A percentile compares a stretch with the other conserved stretches of the same genome.
Conservation (phyloP, 306 rosid genomes). For the Corylus heterophylla region DNA sequence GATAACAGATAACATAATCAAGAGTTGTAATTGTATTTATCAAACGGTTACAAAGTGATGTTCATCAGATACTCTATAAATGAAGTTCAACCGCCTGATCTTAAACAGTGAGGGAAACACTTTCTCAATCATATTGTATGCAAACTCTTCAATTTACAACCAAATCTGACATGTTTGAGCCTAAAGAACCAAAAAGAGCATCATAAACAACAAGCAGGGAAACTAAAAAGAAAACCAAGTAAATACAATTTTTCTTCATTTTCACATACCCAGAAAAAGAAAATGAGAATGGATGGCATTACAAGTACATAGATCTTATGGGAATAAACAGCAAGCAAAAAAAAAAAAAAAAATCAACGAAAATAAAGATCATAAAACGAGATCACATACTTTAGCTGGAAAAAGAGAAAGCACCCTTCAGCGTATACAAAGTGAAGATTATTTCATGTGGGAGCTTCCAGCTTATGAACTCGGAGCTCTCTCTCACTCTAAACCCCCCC, state of each 20-base stretch:
- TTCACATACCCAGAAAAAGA: not conserved
- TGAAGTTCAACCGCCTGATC: too few species aligned
- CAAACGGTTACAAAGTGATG: too few species aligned
- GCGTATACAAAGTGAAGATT: not conserved
- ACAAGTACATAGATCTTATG: conserved; percentile 3
- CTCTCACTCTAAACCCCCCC: conserved; percentile 11
- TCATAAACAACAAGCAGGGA: not conserved
- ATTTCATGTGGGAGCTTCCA: not conserved
- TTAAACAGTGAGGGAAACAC: too few species aligned
- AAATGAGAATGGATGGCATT: not conserved
- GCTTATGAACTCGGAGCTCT: conserved; percentile 13
- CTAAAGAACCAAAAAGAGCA: not conserved
- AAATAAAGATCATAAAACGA: not conserved
- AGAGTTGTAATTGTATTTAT: too few species aligned
- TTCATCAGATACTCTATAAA: too few species aligned
- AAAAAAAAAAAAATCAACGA: not conserved
- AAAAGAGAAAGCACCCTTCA: conserved; percentile 1
- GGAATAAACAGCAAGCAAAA: not conserved
- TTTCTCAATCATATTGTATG: too few species aligned
- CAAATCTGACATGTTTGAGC: conserved; percentile 15
- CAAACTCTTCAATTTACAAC: not conserved
- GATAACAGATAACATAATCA: too few species aligned
- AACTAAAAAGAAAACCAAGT: not conserved
- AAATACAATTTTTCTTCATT: not conserved
- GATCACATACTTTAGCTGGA: not conserved